Evolutionary conservation across 106 monocot genomes (phyloP).

Genomic region (Narthecium ossifragum): DNA sequence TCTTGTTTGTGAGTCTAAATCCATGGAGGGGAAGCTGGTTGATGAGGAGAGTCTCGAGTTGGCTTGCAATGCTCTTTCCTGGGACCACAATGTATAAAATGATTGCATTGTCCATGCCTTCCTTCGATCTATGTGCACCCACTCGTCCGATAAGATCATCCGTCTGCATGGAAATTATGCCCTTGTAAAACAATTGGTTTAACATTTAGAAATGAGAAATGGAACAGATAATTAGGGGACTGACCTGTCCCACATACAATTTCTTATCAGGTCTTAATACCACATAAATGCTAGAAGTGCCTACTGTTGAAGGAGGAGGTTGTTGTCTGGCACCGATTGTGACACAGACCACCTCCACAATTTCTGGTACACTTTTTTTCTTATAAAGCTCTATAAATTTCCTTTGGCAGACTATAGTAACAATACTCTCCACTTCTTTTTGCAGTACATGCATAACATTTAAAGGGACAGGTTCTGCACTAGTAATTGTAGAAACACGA

Average conservation of each 20-base stretch:
- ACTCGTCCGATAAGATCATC: constrained; percentile 86
- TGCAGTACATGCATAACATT: constrained; percentile 11
- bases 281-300: constrained; percentile 74
- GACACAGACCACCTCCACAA: constrained; percentile 44
- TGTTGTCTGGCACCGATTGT: constrained; percentile 67
- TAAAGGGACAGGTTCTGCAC: background rate
- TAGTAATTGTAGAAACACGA: constrained; percentile 3
- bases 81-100: constrained; percentile 71
- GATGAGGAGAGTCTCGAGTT: constrained; percentile 94
- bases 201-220: background rate
- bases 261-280: constrained; percentile 73
- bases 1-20: constrained; percentile 58
- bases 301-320: constrained; percentile 87
- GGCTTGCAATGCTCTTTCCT: constrained; percentile 87
- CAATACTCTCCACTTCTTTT: constrained; percentile 54
- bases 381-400: constrained; percentile 60
- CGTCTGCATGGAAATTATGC: constrained; percentile 40
- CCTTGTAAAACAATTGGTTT: background rate
- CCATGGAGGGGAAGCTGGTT: constrained; percentile 77
- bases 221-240: background rate
- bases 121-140: constrained; percentile 63
- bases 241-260: constrained; percentile 93
- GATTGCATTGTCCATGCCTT: constrained; percentile 49
- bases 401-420: constrained; percentile 55
- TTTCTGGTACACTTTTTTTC: constrained; percentile 35